Evolutionary conservation across 345 rosid genomes (phyloP), one percentile per base, ranked within the genome.

Genomic region (Dovyalis caffra): DNA sequence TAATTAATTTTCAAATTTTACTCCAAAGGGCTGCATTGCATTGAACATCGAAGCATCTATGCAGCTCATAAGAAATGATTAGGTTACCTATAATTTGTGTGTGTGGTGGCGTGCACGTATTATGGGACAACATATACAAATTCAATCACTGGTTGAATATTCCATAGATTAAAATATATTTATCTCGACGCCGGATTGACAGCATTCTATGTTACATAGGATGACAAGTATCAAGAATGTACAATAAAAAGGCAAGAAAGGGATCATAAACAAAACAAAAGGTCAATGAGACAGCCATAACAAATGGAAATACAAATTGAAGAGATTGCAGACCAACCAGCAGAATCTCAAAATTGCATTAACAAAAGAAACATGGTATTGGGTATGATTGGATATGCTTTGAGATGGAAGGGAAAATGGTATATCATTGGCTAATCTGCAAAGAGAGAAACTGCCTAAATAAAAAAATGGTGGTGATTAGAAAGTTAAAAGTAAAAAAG

Each of bases 91-190:
- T 8, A n/a, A 29, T 38, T 20, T 47, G 62, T 32, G 61, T 64
- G 51, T n/a, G n/a, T n/a, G n/a, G n/a, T 73, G 63, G 62, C 14
- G 12, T 2, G 69, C 76, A 73, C 76, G 61, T 25, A 61, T n/a
- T 64, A 57, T 23, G 56, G 0, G 43, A 25, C 11, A 68, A 8
- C 65, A 65, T 65, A 23, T 32, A 20, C 47, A 65, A 65, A 32
- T 12, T 12, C 47, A 20, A 35, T 65, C 23, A 34, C 34, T 21
- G n/a, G 23, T 34, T 34, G 68, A 64, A 18, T 32, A 63, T 64
- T 64, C 47, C 25, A 35, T 21, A 15, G 6, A 66, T 66, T 66
- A 21, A 56, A 43, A 23, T 23, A 56, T 9, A 23, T 23, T 26
- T 12, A 23, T 56, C 28, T 56, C 6, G 3, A 56, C 61, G 61